A percentile compares a stretch with the other conserved stretches of the same genome.
Evolutionary conservation across 768 basidiomycete species (phyloP).

Genomic region (Lyophyllum atratum): DNA sequence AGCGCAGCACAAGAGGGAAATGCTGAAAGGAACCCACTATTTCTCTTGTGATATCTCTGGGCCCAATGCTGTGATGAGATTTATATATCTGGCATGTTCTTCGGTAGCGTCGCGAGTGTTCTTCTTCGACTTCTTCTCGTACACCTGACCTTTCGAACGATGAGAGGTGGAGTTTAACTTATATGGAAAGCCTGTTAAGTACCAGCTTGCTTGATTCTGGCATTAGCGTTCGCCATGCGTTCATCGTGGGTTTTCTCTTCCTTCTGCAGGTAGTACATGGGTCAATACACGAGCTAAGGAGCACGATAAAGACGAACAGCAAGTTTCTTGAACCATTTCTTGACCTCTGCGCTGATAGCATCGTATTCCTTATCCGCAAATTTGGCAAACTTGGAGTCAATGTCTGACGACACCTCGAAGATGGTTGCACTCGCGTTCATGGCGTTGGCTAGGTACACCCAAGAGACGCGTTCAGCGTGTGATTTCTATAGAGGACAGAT

Average conservation of each 20-base stretch:
- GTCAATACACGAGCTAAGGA: background rate
- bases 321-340: constrained; percentile 87
- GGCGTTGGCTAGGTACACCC: constrained; percentile 54
- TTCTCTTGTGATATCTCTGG: constrained; percentile 82
- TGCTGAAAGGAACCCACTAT: constrained; percentile 50
- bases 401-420: constrained; percentile 70
- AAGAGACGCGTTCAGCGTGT: constrained; percentile 13
- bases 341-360: constrained; percentile 62
- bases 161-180: background rate
- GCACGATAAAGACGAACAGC: constrained; percentile 46
- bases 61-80: constrained; percentile 67
- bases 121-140: constrained; percentile 83
- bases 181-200: constrained; percentile 7
- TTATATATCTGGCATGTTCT: constrained; percentile 79
- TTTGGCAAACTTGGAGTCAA: constrained; percentile 76
- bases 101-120: constrained; percentile 65
- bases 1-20: background rate
- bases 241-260: constrained; percentile 82
- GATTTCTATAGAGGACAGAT: background rate
- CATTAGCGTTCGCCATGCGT: constrained; percentile 62
- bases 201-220: constrained; percentile 80
- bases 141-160: constrained; percentile 54
- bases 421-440: constrained; percentile 62
- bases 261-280: constrained; percentile 51
- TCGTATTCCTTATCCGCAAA: constrained; percentile 75